phyloP scores from a whole-genome alignment of 2,329 filamentous ascomycete species.

The Penicillium sp. region DNA sequence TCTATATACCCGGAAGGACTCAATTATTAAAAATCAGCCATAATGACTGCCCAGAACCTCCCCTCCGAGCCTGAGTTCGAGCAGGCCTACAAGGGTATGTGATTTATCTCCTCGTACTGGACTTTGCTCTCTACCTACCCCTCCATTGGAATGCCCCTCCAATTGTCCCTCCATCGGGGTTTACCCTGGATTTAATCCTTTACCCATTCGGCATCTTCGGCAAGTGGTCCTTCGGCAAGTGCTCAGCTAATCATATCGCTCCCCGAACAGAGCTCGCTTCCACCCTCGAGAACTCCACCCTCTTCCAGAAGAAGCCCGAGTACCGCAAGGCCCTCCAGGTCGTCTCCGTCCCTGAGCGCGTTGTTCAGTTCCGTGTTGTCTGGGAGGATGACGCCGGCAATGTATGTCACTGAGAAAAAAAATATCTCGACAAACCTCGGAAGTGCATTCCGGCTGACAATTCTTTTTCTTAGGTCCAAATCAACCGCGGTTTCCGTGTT shows the following conservation, averaged over 20 bases:
- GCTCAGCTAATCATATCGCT: conserved; percentile 14
- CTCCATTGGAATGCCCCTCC: neutral
- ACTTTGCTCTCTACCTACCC: conserved; percentile 2
- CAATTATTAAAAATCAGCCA: conserved; percentile 8
- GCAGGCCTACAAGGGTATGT: conserved; percentile 92
- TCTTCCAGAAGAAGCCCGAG: conserved; percentile 93
- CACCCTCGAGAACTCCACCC: conserved; percentile 88
- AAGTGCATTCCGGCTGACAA: neutral
- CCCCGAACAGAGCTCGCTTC: conserved; percentile 75
- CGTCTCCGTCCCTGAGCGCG: conserved; percentile 85
- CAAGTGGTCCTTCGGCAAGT: conserved; percentile 10
- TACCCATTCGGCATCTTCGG: conserved; percentile 21
- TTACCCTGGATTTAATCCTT: conserved; percentile 3
- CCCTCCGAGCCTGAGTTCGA: conserved; percentile 93
- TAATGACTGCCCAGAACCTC: conserved; percentile 73
- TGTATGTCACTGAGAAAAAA: conserved; percentile 17
- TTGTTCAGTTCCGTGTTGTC: conserved; percentile 95
- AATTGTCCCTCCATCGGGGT: conserved; percentile 1
- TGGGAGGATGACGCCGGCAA: conserved; percentile 92
- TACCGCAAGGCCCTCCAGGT: conserved; percentile 89
- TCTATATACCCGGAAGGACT: neutral
- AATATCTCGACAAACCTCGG: neutral
- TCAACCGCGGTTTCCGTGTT: conserved; percentile 94
- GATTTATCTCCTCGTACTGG: neutral
- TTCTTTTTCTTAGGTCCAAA: conserved; percentile 61